Evolutionary conservation across 495 filamentous ascomycete genomes (phyloP), one percentile per base, ranked within the genome.

Genomic region (Penicillium manginii): DNA sequence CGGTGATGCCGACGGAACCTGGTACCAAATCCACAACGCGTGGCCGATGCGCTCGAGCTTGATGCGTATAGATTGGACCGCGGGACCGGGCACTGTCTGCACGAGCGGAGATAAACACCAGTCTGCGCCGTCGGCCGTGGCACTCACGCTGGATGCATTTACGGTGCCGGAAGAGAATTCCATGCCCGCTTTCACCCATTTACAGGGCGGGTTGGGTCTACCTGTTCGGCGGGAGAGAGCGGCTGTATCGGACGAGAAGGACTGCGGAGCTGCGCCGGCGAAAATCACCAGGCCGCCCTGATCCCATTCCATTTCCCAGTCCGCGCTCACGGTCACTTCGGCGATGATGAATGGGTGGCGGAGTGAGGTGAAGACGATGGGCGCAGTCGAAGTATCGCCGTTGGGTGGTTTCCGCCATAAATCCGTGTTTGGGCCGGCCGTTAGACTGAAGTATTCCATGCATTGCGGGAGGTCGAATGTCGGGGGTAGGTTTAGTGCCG

Each of bases 271-370:
- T 15, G 86, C 86, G 54, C 90, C 90, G 45, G 88, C 85, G 57
- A 91, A 91, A 55, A 91, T 86, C 58, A 90, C 89, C 64, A 96
- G 87, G 12, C 88, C 90, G 39, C 75, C 77, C 71, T 93, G 83
- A 56, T 85, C 82, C 80, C 81, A 84, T 76, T 84, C 82, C 65
- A 82, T 76, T 61, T 83, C 81, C 81, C 81, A 83, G 66, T 84
- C 79, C 11, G 82, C 83, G 54, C 71, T 80, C 45, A 84, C 80
- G 51, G 83, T 85, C n/a, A 85, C 82, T 59, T 84, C 82, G 37
- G 83, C 83, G 12, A 82, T 72, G 33, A 83, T 73, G 63, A 85
- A 84, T 17, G 81, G 77, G 45, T 71, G 75, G 17, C 76, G 79
- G 40, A 84, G 71, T 19, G 79, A 78, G 14, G 81, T 83, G 72